Evolutionary conservation across 192 early-diverging fungal genomes (phyloP).

Genomic region (Entomortierella parvispora): DNA sequence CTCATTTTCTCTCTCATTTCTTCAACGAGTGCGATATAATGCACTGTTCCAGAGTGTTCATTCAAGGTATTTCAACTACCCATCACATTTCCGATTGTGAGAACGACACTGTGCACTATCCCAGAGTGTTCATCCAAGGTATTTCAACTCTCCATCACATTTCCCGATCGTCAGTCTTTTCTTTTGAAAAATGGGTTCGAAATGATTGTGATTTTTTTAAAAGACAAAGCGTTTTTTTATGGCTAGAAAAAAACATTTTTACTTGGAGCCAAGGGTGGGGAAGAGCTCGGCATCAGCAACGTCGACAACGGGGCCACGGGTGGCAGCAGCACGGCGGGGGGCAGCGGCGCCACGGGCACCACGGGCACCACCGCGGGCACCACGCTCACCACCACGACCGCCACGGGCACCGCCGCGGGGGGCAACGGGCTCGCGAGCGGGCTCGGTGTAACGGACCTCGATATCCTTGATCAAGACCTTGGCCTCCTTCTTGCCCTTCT

Average conservation of each 20-base stretch:
- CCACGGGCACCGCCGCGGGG: constrained; percentile 34
- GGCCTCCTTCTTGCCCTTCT: constrained; percentile 66
- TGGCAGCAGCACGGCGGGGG: constrained; percentile 36
- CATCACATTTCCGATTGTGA: too few species aligned
- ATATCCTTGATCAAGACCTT: constrained; percentile 82
- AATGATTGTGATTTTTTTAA: background rate
- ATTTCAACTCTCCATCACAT: too few species aligned
- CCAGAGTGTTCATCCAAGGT: too few species aligned
- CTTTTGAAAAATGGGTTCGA: too few species aligned
- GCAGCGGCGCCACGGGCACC: constrained; percentile 52
- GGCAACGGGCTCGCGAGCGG: constrained; percentile 41
- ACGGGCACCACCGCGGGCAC: constrained; percentile 55
- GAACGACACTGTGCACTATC: too few species aligned
- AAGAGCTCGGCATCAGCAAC: constrained; percentile 78
- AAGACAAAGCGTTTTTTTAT: constrained; percentile 12
- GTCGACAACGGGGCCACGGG: constrained; percentile 68
- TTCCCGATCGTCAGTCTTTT: too few species aligned
- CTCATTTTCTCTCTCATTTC: too few species aligned
- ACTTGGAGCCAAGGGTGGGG: constrained; percentile 73
- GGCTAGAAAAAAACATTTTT: constrained; percentile 19
- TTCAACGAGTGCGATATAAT: too few species aligned
- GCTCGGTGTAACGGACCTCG: constrained; percentile 66
- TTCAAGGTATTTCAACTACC: too few species aligned
- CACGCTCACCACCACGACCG: constrained; percentile 45
- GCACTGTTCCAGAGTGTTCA: too few species aligned